Evolutionary conservation across 257 asterid genomes (phyloP), one percentile per base, ranked within the genome.

Genomic region (Cruciata laevipes): DNA sequence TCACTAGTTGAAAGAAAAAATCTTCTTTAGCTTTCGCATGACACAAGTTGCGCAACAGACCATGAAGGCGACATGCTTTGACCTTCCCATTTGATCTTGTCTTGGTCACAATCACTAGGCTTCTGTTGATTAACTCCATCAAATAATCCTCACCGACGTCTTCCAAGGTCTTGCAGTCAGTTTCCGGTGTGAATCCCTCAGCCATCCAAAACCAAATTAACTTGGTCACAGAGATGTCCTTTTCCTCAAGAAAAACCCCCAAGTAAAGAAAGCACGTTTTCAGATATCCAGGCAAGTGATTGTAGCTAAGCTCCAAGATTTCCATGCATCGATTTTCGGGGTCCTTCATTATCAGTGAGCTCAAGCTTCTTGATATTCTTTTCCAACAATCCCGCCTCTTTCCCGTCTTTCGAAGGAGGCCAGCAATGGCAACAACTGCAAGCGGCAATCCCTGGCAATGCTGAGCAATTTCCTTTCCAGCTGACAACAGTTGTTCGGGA

Each of bases 241-340:
- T 66, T 61, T 51, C 61, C 33, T 1, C 27, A n/a, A 53, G 12
- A 7, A 53, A 53, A 18, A 8, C 59, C 20, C 59, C 59, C 59
- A 53, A 5, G 20, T 53, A 53, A 53, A 66, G 61, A 49, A 66
- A 49, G 47, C 70, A 65, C 8, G 69, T 10, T 16, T 16, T 65
- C n/a, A 65, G 23, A 44, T 47, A 6, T 8, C 32, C 69, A 0
- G 69, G 69, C 18, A 65, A 27, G 24, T 65, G 69, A 0, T 14
- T 65, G 23, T 65, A 65, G 59, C 67, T 63, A 10, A 63, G 55
- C 24, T 63, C 67, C 9, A 63, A 38, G 18, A 63, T 63, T 37
- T 63, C 52, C 67, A 3, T 63, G 67, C 67, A 63, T 33, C 52
- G 32, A 63, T 23, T 23, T 63, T 63, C 67, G 9, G 67, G 67